Base-by-base conservation (phyloP, 164 flowering plant species). In the Magnolia changhungtana region DNA sequence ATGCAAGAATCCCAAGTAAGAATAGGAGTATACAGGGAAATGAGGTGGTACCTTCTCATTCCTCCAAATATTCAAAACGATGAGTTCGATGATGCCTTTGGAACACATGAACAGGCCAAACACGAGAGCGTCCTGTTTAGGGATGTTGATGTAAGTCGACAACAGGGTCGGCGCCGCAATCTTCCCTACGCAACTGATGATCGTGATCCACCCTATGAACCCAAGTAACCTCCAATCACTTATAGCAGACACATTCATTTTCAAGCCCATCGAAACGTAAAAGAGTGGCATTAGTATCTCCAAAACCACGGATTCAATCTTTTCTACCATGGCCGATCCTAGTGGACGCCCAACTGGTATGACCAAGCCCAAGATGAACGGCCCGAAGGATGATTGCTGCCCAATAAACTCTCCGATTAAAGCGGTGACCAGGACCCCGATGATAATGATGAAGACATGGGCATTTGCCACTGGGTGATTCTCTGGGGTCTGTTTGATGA, bases 291-390 rank as follows among this genome's bases (percentile, higher is more conserved):
- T 3, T 19, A 59, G 63, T 13, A 59, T 19, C 0, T 19, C 63
- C n/a, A 4, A 59, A 19, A 59, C n/a, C 63, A 13, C 63, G n/a
- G 63, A 74, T 79, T 92, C 94, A 3, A 71, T 71, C 80, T 82
- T 86, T 59, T 88, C 87, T 63, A 88, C 89, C 1, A 92, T 69
- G 2, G 87, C 83, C 1, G 94, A 63, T 0, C 94, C 94, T 3
- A 92, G 70, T 20, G 67, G 67, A 4, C 24, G 23, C 13, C 67
- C 67, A 19, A 11, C 67, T 5, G 67, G 67, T 18, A 64, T 19
- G 10, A 64, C 9, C 21, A 20, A 18, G 9, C 67, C 67, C 21
- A 64, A 64, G 67, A 64, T 64, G 21, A 64, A 18, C 67, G 67
- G 21, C 23, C 67, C 67, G 3, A 18, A 18, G 19, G 19, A 0